Base-by-base conservation (phyloP, 1,284 basidiomycete species). In the Cryptococcus amylolentus region DNA sequence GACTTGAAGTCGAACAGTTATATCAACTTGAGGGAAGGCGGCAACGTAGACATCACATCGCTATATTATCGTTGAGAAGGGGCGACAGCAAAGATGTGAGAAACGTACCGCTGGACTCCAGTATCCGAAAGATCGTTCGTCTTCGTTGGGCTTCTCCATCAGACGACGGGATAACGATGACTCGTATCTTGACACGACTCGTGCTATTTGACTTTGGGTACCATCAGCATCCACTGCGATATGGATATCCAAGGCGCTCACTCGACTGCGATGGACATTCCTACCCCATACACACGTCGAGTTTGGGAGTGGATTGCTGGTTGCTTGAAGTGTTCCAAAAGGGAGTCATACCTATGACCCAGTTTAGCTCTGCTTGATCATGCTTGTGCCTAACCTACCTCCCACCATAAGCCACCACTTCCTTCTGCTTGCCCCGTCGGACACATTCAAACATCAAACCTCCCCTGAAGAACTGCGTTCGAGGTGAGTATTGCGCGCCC, bases 41-140 rank as follows among this genome's bases (percentile, higher is more conserved):
- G 80, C 80, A 2, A 84, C 77, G 58, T 83, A 84, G 20, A 83
- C 81, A 62, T 83, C 82, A 59, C 81, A 83, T 28, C 82, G 77
- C 53, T 81, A 69, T 70, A 27, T 75, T 70, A 76, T 0, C 18
- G 8, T n/a, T 44, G 47, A 51, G 39, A 52, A 31, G 28, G 28
- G 39, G 23, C 16, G 35, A 8, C 14, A 18, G 18, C n/a, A 4
- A 16, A 51, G 10, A 43, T 28, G 16, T 31, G 37, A 28, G 14
- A 14, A 26, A 59, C 69, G 56, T 38, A 71, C 69, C 5, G 70
- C 62, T 16, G 73, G 73, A 35, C 66, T 67, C 68, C 74, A 76
- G 39, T 69, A 67, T 26, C 78, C 78, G 14, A 80, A 81, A n/a
- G 80, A 81, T 18, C 77, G 73, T 38, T 79, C 77, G 14, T 73